Evolutionary conservation across 2,329 filamentous ascomycete species (phyloP), one percentile per base, ranked within the genome.

Genomic region (Claviceps cyperi): DNA sequence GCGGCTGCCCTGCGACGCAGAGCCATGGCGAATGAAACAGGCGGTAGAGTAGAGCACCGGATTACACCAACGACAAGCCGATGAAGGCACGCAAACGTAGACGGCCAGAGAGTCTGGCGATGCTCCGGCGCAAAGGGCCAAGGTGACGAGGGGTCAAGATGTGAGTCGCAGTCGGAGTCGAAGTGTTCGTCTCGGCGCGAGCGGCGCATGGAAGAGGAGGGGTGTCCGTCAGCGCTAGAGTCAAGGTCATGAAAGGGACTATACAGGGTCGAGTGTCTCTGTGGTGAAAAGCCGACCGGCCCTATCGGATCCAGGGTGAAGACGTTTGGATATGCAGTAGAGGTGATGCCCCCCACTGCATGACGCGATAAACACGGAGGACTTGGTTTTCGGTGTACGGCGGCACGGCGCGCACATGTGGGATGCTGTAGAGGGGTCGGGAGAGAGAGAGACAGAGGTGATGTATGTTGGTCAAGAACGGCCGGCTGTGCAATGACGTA

Each of bases 291-390:
- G 57, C 32, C 50, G 55, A 66, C 58, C 55, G 59, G 58, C 50
- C 69, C 65, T 75, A 74, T 68, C 62, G 74, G 64, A 75, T 80
- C 77, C 77, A 80, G 73, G 64, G 67, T 78, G 74, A 72, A 65
- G 58, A 51, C 52, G 52, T 49, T 59, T 55, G 59, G 57, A 61
- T 65, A 66, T 72, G 73, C 74, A 71, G 74, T 71, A 74, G 77
- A 77, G 75, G 64, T 59, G 56, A 61, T 66, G 72, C 76, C 76
- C 64, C 62, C 63, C 72, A 70, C 77, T 70, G 73, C 78, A 81
- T 80, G 60, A 64, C 72, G 67, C 58, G 55, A 58, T 60, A 52
- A 51, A 53, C 51, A 50, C 46, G 13, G 41, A 50, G 32, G n/a
- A 47, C 41, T 44, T 24, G 13, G 28, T 39, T 11, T 44, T 24